Conservation (phyloP, 1,284 basidiomycete genomes). For the Tilletiaria anomala region DNA sequence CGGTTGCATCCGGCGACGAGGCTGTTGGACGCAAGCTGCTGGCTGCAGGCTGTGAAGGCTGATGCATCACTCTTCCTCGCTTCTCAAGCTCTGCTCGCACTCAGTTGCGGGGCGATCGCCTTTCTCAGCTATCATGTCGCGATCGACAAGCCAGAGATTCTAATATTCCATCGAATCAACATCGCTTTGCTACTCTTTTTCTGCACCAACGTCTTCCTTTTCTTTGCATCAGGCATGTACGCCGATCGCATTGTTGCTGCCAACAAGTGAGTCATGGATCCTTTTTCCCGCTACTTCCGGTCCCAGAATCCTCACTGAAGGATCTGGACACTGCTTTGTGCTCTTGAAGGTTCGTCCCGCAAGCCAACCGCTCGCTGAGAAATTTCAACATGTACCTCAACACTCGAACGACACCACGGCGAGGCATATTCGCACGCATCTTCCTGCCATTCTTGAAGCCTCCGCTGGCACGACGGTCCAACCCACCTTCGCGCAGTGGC, state of each 20-base stretch:
- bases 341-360: slow-evolving; percentile 61
- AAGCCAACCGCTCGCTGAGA: slow-evolving; percentile 78
- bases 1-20: too few species aligned
- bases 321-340: neutral
- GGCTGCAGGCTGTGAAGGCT: too few species aligned
- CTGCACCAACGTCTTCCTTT: slow-evolving; percentile 68
- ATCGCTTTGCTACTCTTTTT: too few species aligned
- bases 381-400: slow-evolving; percentile 95
- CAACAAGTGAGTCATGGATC: slow-evolving; percentile 68
- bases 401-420: slow-evolving; percentile 54
- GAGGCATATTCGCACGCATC: neutral
- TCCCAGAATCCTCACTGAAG: neutral
- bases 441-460: slow-evolving; percentile 1
- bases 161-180: too few species aligned
- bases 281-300: neutral
- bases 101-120: too few species aligned
- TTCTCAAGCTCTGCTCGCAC: too few species aligned
- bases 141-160: too few species aligned
- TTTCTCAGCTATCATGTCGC: too few species aligned
- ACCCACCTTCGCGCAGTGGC: neutral
- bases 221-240: slow-evolving; percentile 94
- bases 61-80: too few species aligned
- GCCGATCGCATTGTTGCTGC: slow-evolving; percentile 90
- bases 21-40: too few species aligned
- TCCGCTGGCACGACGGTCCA: neutral